Evolutionary conservation across 2,329 filamentous ascomycete genomes (phyloP), one percentile per base, ranked within the genome.

Genomic region (Thielaviopsis punctulata): DNA sequence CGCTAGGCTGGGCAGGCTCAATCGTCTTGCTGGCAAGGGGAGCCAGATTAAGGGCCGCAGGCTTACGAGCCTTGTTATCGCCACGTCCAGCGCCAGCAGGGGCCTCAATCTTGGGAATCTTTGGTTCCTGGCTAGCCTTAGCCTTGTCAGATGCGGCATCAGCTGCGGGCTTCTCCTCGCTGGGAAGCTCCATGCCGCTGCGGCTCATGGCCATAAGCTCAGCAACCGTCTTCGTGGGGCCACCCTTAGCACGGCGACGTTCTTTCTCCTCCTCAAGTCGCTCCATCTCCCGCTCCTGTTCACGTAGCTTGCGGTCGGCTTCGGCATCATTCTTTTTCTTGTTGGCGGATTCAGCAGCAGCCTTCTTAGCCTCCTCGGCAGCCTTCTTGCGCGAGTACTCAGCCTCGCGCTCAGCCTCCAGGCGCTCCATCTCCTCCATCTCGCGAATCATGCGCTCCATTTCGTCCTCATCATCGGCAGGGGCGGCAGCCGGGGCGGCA

Each of bases 1-100:
- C 87, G 57, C 87, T 96, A 15, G 90, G 90, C 67, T 95, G 89
- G 51, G 87, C 81, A 51, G 90, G 84, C 70, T 98, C 90, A 22
- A 95, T 79, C 36, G 84, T 73, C 69, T 89, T 94, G 60, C 80
- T 87, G 57, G 84, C 93, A 53, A 83, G 68, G n/a, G 76, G 76
- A 52, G 88, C 79, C 57, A 96, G 75, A 68, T 95, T 95, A 58
- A 98, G 80, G 45, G 86, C 83, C 55, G 84, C 80, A 48, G 92
- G 90, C 74, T 95, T 95, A 55, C 72, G 64, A 43, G 67, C 69
- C 53, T 70, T 79, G 67, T 87, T 88, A 60, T 79, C 73, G 21
- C 48, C 44, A 41, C 48, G 52, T 10, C 10, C 25, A 27, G 69
- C 70, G 53, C 71, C 69, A 45, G 75, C 66, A 18, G 71, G 64